phyloP scores from a whole-genome alignment of 371 early-diverging fungal genomes.

The Basidiobolus meristosporus region DNA sequence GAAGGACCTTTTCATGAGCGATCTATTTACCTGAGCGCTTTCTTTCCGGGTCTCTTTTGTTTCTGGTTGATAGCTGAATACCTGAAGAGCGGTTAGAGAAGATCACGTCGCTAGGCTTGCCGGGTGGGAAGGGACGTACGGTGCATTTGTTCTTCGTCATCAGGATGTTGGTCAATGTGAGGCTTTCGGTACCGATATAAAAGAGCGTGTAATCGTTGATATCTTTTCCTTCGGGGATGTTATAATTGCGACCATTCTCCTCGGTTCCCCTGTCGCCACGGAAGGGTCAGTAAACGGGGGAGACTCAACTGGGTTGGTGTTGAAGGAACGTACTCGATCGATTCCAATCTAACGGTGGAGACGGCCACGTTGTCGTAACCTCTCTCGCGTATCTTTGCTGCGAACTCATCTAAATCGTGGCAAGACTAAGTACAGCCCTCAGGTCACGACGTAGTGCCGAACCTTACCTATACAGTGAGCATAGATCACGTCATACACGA shows the following conservation, averaged over 20 bases:
- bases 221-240: slow-evolving; percentile 17
- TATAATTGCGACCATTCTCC: slow-evolving; percentile 10
- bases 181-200: slow-evolving; percentile 64
- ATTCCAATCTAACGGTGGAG: no score
- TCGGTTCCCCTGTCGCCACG: no score
- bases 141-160: slow-evolving; percentile 56
- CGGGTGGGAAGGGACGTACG: no score
- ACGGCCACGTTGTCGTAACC: no score
- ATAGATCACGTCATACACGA: slow-evolving; percentile 62
- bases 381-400: no score
- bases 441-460: background rate
- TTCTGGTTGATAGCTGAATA: slow-evolving; percentile 37
- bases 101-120: no score
- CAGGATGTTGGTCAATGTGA: slow-evolving; percentile 70
- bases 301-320: no score
- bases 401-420: no score
- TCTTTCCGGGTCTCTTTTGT: slow-evolving; percentile 31
- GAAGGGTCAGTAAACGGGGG: no score
- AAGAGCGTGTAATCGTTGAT: slow-evolving; percentile 45
- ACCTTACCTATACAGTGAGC: slow-evolving; percentile 30
- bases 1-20: slow-evolving; percentile 47
- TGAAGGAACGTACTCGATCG: no score
- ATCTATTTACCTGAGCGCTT: slow-evolving; percentile 33
- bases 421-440: background rate
- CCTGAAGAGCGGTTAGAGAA: no score